Base-by-base conservation (phyloP, 345 rosid genomes). In the Carallia brachiata region DNA sequence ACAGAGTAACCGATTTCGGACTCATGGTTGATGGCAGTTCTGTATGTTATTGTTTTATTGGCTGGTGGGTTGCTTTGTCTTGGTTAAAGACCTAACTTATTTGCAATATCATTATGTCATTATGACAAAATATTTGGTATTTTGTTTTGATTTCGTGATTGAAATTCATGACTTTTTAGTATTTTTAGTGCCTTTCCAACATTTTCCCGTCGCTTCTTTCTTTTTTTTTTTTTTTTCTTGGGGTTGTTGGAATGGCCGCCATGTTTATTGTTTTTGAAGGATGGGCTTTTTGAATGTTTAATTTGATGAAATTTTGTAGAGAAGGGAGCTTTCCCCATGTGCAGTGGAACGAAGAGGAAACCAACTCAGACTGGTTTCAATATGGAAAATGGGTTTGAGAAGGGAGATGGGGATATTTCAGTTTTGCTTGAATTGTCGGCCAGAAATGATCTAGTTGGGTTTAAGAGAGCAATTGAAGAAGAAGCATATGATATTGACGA, bases 351-450 rank as follows among this genome's bases (percentile, higher is more conserved):
- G 6, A 76, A 79, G 60, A 71, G 70, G 71, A 82, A 78, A 66
- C 70, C 73, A 47, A 63, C 69, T 59, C 73, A 75, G 61, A 36
- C 62, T 69, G 70, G 66, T 69, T 65, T 75, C 6, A 13, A 37
- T 36, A 69, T 64, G 74, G 78, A 59, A 62, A 52, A 52, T 70
- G 78, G 60, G 15, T 59, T 36, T 12, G 70, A 58, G 31, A 68
- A 68, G 36, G 50, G 67, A 69, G 70, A 75, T 30, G 70, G 39
- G n/a, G 81, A 82, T 67, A 80, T 79, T 66, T 84, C 94, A 1
- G 60, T 78, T 66, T 67, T 94, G 81, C 89, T 90, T 0, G 98
- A 94, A 74, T 67, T 87, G 44, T 73, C 97, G 7, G 95, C 98
- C 52, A 79, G 84, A 6, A 79, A 90, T 75, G 97, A 94, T 82